Conservation (phyloP, 202 grass and related monocot species). For the Dendrocalamus latiflorus region DNA sequence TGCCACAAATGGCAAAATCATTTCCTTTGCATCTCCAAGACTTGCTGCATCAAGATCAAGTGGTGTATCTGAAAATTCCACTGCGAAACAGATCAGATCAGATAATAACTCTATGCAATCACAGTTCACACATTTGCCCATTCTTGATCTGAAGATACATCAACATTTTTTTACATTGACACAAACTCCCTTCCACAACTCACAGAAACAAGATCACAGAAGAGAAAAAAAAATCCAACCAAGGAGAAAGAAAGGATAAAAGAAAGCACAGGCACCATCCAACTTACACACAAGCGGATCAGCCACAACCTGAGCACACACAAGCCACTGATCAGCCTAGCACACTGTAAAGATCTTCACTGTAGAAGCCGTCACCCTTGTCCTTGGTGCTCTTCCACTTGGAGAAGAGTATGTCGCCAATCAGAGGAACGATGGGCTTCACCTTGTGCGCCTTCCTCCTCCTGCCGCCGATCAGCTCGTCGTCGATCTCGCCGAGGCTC, state of each 20-base stretch:
- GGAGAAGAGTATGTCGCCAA: constrained; percentile 59
- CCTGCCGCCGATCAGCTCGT: constrained; percentile 21
- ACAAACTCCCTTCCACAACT: constrained; percentile 1
- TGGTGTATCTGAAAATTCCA: background rate
- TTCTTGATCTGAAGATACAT: background rate
- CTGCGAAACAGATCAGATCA: background rate
- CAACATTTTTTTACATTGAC: constrained; percentile 22
- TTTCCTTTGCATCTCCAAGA: background rate
- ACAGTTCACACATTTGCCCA: background rate
- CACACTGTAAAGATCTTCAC: constrained; percentile 40
- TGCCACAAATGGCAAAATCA: background rate
- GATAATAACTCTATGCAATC: background rate
- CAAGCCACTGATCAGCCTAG: constrained; percentile 20
- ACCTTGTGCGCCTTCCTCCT: constrained; percentile 57
- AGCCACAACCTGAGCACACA: background rate
- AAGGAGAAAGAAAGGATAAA: background rate
- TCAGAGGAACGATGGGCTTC: constrained; percentile 80
- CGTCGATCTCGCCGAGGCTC: constrained; percentile 54
- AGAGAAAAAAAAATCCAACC: background rate
- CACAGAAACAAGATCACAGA: background rate
- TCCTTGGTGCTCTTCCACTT: constrained; percentile 55
- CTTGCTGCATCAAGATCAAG: background rate
- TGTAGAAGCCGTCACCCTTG: constrained; percentile 19
- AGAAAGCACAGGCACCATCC: background rate
- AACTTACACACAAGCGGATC: constrained; percentile 24